Conservation (phyloP, 495 filamentous ascomycete genomes). For the Letharia columbiana region DNA sequence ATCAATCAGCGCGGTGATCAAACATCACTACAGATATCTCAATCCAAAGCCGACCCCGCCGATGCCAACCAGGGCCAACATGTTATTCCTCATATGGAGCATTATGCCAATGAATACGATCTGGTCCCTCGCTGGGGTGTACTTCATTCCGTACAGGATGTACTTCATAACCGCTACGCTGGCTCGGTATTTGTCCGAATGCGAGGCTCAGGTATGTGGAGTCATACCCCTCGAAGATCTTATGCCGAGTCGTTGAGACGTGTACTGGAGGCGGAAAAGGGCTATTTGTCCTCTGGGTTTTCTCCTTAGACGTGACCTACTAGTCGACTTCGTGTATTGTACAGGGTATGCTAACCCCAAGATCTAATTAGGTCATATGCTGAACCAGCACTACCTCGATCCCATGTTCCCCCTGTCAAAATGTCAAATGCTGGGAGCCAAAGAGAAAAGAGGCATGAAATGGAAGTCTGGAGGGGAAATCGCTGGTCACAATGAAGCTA, state of each 20-base stretch:
- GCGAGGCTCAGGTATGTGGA: slow-evolving; percentile 26
- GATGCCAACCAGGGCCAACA: slow-evolving; percentile 30
- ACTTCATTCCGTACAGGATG: slow-evolving; percentile 48
- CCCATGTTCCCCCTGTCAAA: slow-evolving; percentile 60
- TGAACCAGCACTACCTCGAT: slow-evolving; percentile 75
- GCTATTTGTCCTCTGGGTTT: neutral
- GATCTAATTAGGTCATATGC: slow-evolving; percentile 52
- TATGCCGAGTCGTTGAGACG: neutral
- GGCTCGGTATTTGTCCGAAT: slow-evolving; percentile 65
- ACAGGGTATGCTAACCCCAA: neutral
- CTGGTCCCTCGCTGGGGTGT: slow-evolving; percentile 71
- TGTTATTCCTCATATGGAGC: slow-evolving; percentile 65
- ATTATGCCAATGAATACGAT: slow-evolving; percentile 72
- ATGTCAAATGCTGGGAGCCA: neutral
- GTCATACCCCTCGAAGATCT: neutral
- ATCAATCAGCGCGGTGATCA: slow-evolving; percentile 4
- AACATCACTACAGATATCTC: slow-evolving; percentile 14
- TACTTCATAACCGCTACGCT: slow-evolving; percentile 50
- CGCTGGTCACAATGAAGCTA: neutral
- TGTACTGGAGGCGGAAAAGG: neutral
- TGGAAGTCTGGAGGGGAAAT: slow-evolving; percentile 11
- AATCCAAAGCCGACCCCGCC: slow-evolving; percentile 13
- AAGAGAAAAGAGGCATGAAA: neutral
- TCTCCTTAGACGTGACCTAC: neutral
- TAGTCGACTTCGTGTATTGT: neutral